Base-by-base conservation (phyloP, 2,329 filamentous ascomycete genomes). In the Zasmidium cellare region DNA sequence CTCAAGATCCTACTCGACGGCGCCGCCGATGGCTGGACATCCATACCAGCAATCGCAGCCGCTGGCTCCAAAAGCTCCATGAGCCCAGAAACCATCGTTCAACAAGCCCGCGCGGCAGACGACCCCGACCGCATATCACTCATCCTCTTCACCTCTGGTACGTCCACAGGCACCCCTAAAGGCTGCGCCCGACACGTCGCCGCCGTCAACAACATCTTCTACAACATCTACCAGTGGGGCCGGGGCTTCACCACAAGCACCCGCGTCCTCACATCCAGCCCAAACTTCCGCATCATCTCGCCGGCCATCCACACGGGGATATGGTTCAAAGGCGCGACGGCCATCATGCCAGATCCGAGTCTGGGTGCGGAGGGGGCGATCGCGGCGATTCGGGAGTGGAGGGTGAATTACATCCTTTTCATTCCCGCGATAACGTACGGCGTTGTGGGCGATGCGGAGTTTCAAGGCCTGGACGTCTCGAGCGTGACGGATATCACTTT, bases 231-330 rank as follows among this genome's bases (percentile, higher is more conserved):
- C 12, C 59, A 44, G 35, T 22, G 16, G 23, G 23, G 12, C 28
- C 19, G 18, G 19, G 54, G 35, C 28, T 50, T 52, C 47, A 54
- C 19, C 12, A 23, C 55, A 16, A 14, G 18, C 0, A 47, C 48
- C n/a, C 31, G 54, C n/a, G 23, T 45, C 14, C 47, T 59, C 2
- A 35, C 48, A 14, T 56, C 54, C 2, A 55, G 46, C 46, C 47
- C 54, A 1, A 67, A 67, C 24, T 67, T 65, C 35, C 63, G 65
- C 19, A 56, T 56, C 18, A 65, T 64, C 19, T 52, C 50, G 2
- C 56, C 59, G 2, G 25, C 56, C 3, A 47, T 63, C 6, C 54
- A 61, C 24, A 12, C 58, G 1, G 31, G 54, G 6, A 35, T 44
- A 14, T 64, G 59, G 61, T 51, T 44, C 22, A 55, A 51, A n/a